Conservation (phyloP, 1,284 basidiomycete species). For the Sanghuangporus weigelae region DNA sequence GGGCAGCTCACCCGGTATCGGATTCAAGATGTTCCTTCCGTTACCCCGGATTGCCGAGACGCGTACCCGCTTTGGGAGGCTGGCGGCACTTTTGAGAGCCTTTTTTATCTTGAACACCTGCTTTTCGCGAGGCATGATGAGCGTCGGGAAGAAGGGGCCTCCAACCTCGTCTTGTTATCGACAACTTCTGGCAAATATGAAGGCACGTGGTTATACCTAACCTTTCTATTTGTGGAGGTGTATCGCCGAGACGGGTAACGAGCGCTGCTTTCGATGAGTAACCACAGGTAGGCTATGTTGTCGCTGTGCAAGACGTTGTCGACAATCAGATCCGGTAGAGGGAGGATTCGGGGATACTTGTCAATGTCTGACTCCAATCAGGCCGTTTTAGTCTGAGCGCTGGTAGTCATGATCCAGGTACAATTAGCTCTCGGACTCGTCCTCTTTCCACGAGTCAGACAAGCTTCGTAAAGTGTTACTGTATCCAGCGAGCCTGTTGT, state of each 20-base stretch:
- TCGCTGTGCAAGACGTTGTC: background rate
- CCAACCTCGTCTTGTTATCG: background rate
- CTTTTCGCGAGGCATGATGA: constrained; percentile 22
- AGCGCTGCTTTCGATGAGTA: background rate
- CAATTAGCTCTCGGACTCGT: too few relatives aligned
- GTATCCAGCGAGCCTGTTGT: too few relatives aligned
- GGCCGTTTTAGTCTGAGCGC: too few relatives aligned
- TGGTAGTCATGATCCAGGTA: too few relatives aligned
- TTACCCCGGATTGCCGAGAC: constrained; percentile 37
- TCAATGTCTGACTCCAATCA: too few relatives aligned
- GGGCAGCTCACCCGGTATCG: constrained; percentile 57
- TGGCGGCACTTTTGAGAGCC: constrained; percentile 43
- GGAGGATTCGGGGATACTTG: background rate
- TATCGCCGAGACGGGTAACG: background rate
- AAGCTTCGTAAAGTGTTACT: too few relatives aligned
- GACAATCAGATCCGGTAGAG: background rate
- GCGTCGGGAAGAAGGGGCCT: background rate
- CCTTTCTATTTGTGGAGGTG: background rate
- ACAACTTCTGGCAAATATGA: background rate
- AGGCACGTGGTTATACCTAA: background rate
- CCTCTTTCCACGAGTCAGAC: too few relatives aligned
- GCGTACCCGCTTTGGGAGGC: constrained; percentile 33
- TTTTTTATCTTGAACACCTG: constrained; percentile 43
- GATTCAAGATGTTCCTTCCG: constrained; percentile 39
- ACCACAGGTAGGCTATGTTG: background rate